A percentile compares a stretch with the other conserved stretches of the same genome.
Conservation (phyloP, 2,329 filamentous ascomycete genomes). For the Ascochyta fabae region DNA sequence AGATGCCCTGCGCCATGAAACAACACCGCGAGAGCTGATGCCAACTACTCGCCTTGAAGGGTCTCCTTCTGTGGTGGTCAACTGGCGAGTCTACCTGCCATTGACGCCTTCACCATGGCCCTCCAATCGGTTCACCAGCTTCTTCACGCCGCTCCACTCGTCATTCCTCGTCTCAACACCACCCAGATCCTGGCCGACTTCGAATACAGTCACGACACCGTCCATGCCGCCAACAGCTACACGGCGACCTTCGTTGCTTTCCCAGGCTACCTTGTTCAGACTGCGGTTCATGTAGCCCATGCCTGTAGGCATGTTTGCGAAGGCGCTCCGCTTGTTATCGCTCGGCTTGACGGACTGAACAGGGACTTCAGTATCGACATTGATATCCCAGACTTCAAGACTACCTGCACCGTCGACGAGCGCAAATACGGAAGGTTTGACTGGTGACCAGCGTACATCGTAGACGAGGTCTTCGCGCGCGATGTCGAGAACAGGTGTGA, state of each 20-base stretch:
- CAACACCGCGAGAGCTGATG: background rate
- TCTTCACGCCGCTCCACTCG: constrained; percentile 94
- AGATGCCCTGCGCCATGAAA: constrained; percentile 2
- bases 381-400: constrained; percentile 95
- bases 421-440: constrained; percentile 92
- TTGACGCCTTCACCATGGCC: constrained; percentile 32
- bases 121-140: constrained; percentile 79
- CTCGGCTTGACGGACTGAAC: constrained; percentile 79
- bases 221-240: constrained; percentile 92
- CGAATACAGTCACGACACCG: constrained; percentile 88
- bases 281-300: constrained; percentile 77
- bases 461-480: constrained; percentile 96
- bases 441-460: constrained; percentile 92
- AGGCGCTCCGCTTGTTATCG: constrained; percentile 52
- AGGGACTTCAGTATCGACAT: constrained; percentile 89
- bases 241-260: constrained; percentile 83
- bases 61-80: background rate
- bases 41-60: background rate
- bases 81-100: constrained; percentile 26
- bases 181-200: constrained; percentile 81
- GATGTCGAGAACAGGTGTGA: constrained; percentile 84
- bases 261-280: constrained; percentile 94
- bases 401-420: constrained; percentile 92
- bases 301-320: constrained; percentile 47
- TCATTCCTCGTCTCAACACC: constrained; percentile 87